A percentile compares a stretch with the other conserved stretches of the same genome.
Conservation (phyloP, 345 rosid genomes). For the Acer yangbiense region DNA sequence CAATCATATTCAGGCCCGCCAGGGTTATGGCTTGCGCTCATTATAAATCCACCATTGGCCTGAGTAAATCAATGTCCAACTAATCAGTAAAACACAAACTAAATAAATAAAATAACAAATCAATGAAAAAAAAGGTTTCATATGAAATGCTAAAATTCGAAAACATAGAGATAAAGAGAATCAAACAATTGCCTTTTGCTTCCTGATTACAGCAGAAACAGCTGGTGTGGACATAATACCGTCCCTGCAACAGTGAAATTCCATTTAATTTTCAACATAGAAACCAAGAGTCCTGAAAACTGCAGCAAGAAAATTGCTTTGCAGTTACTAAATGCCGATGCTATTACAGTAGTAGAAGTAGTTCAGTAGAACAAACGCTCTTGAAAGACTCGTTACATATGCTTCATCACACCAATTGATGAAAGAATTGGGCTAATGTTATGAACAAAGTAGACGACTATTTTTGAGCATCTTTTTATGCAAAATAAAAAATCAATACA, state of each 20-base stretch:
- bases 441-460: not conserved
- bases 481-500: not conserved
- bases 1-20: constrained; percentile 96
- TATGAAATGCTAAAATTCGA: constrained; percentile 8
- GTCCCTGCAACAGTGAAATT: constrained; percentile 51
- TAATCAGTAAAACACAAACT: not conserved
- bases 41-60: constrained; percentile 96
- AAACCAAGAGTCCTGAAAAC: constrained; percentile 7
- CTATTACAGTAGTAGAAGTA: not conserved
- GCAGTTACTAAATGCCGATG: not conserved
- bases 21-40: constrained; percentile 98
- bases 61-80: constrained; percentile 23
- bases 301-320: not conserved
- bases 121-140: not conserved
- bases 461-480: not conserved
- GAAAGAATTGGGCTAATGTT: not conserved
- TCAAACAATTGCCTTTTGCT: constrained; percentile 57
- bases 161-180: constrained; percentile 16
- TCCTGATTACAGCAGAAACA: constrained; percentile 88
- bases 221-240: constrained; percentile 90
- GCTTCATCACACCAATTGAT: not conserved
- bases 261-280: constrained; percentile 20
- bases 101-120: not conserved
- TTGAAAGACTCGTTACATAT: not conserved
- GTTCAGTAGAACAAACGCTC: not conserved